Percentiles rank a stretch among this genome's conserved stretches.
Evolutionary conservation across 2,329 filamentous ascomycete species (phyloP).

Genomic region (Stagonosporopsis chrysanthemi): DNA sequence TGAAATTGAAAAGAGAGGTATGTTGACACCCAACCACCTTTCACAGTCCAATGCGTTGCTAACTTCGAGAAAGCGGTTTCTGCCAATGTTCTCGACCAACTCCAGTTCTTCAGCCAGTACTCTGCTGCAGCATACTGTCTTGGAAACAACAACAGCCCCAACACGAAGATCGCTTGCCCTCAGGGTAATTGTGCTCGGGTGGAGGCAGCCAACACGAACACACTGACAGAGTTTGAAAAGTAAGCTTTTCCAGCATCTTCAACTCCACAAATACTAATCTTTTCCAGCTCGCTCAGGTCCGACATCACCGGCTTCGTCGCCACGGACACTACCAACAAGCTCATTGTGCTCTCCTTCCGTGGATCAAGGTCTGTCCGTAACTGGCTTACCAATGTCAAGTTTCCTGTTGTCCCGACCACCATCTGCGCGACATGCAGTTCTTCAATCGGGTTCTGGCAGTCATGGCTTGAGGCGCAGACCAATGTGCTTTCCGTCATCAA

Average conservation of each 20-base stretch:
- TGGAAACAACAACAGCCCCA: conserved; percentile 56
- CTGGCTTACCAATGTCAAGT: conserved; percentile 65
- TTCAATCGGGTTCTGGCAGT: conserved; percentile 66
- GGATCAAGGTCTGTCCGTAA: conserved; percentile 67
- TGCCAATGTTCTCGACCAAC: conserved; percentile 48
- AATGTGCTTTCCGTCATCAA: conserved; percentile 56
- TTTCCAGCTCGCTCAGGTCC: conserved; percentile 41
- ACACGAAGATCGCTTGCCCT: conserved; percentile 54
- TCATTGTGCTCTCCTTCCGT: conserved; percentile 68
- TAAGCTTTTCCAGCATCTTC: conserved; percentile 35
- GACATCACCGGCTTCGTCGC: conserved; percentile 59
- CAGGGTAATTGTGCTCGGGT: conserved; percentile 58
- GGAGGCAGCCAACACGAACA: conserved; percentile 55
- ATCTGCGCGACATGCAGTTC: conserved; percentile 59
- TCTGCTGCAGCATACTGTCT: conserved; percentile 62
- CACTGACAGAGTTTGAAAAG: conserved; percentile 59
- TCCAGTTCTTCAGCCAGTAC: conserved; percentile 60
- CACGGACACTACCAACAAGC: conserved; percentile 54
- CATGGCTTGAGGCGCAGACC: conserved; percentile 63
- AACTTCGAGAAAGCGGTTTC: conserved; percentile 46
- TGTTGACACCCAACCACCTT: not conserved
- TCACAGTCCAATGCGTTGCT: not conserved
- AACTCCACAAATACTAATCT: not conserved
- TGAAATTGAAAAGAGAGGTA: conserved; percentile 41
- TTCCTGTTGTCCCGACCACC: conserved; percentile 52